phyloP scores from a whole-genome alignment of 139 green algal species.

The Desmodesmus armatus region DNA sequence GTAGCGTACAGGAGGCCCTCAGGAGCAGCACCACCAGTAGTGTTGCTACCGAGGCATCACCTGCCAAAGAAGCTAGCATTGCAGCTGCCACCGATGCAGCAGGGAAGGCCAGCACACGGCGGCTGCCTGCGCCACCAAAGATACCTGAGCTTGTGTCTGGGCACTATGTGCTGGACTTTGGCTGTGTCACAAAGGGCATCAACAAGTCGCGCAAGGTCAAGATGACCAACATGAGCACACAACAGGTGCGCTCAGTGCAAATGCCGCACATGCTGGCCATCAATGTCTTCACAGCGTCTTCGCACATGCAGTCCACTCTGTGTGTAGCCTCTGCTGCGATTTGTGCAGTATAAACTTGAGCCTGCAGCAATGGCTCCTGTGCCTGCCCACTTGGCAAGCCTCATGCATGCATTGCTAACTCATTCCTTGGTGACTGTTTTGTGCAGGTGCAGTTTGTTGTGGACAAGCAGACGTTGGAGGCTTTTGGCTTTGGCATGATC shows the following conservation, averaged over 20 bases:
- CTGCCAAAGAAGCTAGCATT: neutral
- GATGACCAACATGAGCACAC: conserved; percentile 71
- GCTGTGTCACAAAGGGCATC: conserved; percentile 78
- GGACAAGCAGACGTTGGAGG: conserved; percentile 71
- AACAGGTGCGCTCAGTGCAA: conserved; percentile 49
- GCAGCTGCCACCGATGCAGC: neutral
- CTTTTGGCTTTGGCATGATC: conserved; percentile 71
- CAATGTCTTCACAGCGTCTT: neutral
- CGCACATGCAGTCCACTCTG: neutral
- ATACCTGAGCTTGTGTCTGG: conserved; percentile 49
- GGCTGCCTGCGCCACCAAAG: conserved; percentile 17
- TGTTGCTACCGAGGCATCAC: neutral
- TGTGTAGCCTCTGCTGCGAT: neutral
- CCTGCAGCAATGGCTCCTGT: neutral
- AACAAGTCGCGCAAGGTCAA: conserved; percentile 69
- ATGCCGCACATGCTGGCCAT: neutral
- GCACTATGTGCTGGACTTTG: conserved; percentile 86
- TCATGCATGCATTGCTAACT: neutral
- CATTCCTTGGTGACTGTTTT: too few species aligned
- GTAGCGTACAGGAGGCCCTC: neutral
- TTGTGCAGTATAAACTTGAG: neutral
- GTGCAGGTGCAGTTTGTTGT: conserved; percentile 59
- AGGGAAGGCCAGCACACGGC: neutral
- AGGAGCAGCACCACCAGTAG: neutral
- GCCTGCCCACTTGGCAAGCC: too few species aligned